Evolutionary conservation across 768 basidiomycete species (phyloP).

Genomic region (Amanita rimosa): DNA sequence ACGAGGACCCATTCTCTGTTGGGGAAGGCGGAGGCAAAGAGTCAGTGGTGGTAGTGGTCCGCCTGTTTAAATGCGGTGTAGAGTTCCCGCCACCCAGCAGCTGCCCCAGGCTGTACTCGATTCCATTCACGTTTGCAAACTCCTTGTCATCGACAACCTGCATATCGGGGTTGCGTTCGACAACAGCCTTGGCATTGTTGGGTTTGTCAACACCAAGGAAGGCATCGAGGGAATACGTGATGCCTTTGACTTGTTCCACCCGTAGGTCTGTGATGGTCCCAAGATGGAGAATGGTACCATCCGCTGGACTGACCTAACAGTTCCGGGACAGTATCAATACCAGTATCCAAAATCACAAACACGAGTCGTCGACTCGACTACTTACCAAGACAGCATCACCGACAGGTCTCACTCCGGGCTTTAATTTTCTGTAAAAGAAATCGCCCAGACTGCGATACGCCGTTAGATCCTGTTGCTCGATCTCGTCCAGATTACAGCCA

Average conservation of each 20-base stretch:
- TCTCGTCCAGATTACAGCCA: conserved; percentile 89
- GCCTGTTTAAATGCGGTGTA: conserved; percentile 13
- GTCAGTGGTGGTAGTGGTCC: too few species aligned
- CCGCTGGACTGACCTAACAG: conserved; percentile 92
- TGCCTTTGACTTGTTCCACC: conserved; percentile 96
- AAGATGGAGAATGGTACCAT: conserved; percentile 87
- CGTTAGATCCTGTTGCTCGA: conserved; percentile 68
- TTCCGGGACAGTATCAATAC: neutral
- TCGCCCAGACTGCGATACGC: conserved; percentile 81
- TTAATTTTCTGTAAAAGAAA: conserved; percentile 89
- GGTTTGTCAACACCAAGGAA: conserved; percentile 70
- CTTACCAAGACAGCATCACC: conserved; percentile 63
- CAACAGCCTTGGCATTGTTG: conserved; percentile 27
- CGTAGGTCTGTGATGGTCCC: conserved; percentile 69
- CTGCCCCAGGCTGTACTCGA: conserved; percentile 87
- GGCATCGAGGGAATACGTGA: conserved; percentile 93
- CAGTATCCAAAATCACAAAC: neutral
- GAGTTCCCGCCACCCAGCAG: conserved; percentile 42
- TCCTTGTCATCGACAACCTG: conserved; percentile 71
- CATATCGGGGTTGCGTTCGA: conserved; percentile 35
- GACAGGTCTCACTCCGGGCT: conserved; percentile 72
- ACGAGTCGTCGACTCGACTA: neutral
- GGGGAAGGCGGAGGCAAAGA: conserved; percentile 13
- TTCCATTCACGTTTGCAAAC: conserved; percentile 95
- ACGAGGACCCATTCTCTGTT: neutral